phyloP scores from a whole-genome alignment of 306 rosid species.

The Clitoria ternatea region DNA sequence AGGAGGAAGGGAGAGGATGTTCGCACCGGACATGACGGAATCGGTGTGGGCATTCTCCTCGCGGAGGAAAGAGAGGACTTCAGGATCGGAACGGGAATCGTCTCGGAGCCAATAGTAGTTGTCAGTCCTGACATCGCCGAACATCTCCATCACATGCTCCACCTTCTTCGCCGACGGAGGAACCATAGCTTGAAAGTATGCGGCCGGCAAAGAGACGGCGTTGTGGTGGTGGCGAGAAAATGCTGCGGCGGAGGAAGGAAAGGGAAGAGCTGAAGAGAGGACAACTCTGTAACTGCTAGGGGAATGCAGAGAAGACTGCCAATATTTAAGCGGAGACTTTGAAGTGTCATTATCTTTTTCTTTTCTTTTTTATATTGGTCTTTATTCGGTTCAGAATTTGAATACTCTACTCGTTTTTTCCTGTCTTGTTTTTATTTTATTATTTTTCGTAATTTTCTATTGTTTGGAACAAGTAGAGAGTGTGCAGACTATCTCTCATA shows the following conservation, averaged over 20 bases:
- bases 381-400: neutral
- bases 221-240: constrained; percentile 1
- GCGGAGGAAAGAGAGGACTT: constrained; percentile 55
- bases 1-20: neutral
- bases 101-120: constrained; percentile 90
- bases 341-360: constrained; percentile 26
- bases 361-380: too few species aligned
- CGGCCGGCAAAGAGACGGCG: neutral
- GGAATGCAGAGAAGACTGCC: constrained; percentile 28
- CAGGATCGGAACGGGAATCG: constrained; percentile 69
- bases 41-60: constrained; percentile 65
- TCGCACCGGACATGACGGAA: constrained; percentile 63
- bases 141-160: constrained; percentile 64
- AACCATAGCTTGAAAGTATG: constrained; percentile 16
- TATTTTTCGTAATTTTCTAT: neutral
- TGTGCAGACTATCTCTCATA: too few species aligned
- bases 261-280: constrained; percentile 21
- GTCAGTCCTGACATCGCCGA: constrained; percentile 74
- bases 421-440: neutral
- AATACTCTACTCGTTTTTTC: neutral
- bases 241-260: constrained; percentile 11
- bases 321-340: constrained; percentile 12
- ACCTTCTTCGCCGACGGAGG: constrained; percentile 84
- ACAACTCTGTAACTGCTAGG: constrained; percentile 16
- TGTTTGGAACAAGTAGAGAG: neutral